These are phyloP conservation scores for Trypanosoma caninum DNA, from an alignment of 208 protist genomes.

Conservation along the genomic window DNA sequence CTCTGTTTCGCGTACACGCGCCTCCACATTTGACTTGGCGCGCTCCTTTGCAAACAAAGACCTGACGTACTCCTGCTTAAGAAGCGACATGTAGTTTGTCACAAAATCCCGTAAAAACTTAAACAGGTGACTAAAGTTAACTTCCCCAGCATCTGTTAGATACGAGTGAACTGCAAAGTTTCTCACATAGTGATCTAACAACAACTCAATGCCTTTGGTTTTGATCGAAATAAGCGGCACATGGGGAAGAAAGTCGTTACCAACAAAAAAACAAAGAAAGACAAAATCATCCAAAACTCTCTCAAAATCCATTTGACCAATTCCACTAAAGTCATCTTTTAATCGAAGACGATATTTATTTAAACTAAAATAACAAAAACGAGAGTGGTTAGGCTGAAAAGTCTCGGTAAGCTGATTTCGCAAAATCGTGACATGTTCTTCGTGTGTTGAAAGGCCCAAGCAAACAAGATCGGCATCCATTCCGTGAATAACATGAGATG, in stretches of 20 bases:
- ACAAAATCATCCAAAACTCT: slow-evolving; percentile 98
- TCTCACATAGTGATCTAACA: slow-evolving; percentile 89
- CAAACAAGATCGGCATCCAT: slow-evolving; percentile 99
- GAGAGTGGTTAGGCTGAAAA: slow-evolving; percentile 65
- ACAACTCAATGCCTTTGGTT: slow-evolving; percentile 94
- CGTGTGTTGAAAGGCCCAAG: slow-evolving; percentile 97
- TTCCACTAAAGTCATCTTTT: slow-evolving; percentile 70
- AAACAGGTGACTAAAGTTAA: slow-evolving; percentile 59
- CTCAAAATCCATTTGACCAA: slow-evolving; percentile 93
- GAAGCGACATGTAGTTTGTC: slow-evolving; percentile 34
- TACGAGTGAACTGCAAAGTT: slow-evolving; percentile 72
- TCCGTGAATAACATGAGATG: slow-evolving; percentile 98
- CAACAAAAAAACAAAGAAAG: slow-evolving; percentile 99
- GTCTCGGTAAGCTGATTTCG: slow-evolving; percentile 95
- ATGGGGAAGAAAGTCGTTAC: slow-evolving; percentile 99
- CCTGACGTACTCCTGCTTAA: slow-evolving; percentile 64
- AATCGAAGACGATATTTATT: slow-evolving; percentile 68
- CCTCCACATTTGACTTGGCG: slow-evolving; percentile 73
- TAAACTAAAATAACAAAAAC: slow-evolving; percentile 90
- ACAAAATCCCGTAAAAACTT: slow-evolving; percentile 70
- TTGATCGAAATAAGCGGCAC: slow-evolving; percentile 97
- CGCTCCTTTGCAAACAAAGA: slow-evolving; percentile 55
- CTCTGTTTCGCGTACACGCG: slow-evolving; percentile 52
- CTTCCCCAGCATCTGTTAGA: slow-evolving; percentile 82
- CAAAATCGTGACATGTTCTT: slow-evolving; percentile 97